Conservation (phyloP, 176 grass and related monocot genomes). For the Oropetium thomaeum region DNA sequence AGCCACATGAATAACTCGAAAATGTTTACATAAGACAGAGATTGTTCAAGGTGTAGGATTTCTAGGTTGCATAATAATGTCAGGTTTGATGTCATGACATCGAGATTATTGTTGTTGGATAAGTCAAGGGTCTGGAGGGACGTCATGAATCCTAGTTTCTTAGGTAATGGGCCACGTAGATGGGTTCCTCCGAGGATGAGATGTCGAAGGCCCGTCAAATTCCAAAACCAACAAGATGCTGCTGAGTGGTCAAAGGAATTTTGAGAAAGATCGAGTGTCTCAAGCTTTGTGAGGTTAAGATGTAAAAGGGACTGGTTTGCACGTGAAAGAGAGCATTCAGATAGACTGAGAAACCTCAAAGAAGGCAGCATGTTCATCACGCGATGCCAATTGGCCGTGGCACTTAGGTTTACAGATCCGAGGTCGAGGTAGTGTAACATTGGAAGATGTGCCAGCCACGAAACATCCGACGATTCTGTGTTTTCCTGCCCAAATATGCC, state of each 20-base stretch:
- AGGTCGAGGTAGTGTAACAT: not conserved
- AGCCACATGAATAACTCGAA: not conserved
- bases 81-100: not conserved
- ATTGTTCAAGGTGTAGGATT: not conserved
- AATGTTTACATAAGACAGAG: not conserved
- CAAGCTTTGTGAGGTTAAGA: not conserved
- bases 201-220: not conserved
- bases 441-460: not conserved
- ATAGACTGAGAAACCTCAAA: not conserved
- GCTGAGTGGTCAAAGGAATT: not conserved
- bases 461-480: not conserved
- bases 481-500: too few species aligned
- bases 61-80: constrained; percentile 20
- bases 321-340: not conserved
- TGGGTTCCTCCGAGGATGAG: not conserved
- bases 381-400: not conserved
- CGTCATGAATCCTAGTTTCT: not conserved
- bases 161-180: not conserved
- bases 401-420: not conserved
- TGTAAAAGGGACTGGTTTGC: not conserved
- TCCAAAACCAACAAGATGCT: constrained; percentile 40
- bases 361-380: not conserved
- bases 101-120: not conserved
- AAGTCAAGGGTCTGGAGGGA: not conserved
- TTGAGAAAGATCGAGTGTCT: not conserved